These are phyloP conservation scores for Porphyrellus cyaneotinctus DNA, from an alignment of 768 basidiomycete genomes.

Conservation along the genomic window DNA sequence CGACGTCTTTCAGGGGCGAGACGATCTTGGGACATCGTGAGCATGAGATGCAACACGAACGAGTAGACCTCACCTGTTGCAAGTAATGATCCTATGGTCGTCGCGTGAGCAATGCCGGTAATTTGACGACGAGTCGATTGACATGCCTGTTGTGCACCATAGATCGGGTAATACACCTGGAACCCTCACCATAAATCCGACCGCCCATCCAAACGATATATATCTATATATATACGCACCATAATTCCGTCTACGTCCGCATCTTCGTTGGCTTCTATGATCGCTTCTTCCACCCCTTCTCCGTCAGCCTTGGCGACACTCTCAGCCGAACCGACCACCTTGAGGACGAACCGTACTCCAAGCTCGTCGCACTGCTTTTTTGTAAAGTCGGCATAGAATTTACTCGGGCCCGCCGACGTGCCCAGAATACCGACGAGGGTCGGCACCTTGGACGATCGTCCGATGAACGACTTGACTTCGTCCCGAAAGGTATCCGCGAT, in stretches of 20 bases:
- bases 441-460: conserved; percentile 42
- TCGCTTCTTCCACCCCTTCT: conserved; percentile 93
- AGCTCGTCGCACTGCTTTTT: conserved; percentile 84
- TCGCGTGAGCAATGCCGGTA: conserved; percentile 3
- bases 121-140: not conserved
- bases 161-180: conserved; percentile 95
- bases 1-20: conserved; percentile 95
- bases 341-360: conserved; percentile 83
- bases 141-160: conserved; percentile 79
- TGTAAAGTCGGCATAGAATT: conserved; percentile 86
- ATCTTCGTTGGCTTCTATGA: conserved; percentile 93
- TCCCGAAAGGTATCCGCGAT: conserved; percentile 68
- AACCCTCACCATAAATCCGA: not conserved
- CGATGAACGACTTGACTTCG: conserved; percentile 55
- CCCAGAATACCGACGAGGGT: conserved; percentile 90
- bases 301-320: conserved; percentile 51
- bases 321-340: conserved; percentile 50
- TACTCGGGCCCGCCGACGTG: conserved; percentile 76
- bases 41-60: not conserved
- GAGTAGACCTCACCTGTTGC: conserved; percentile 62
- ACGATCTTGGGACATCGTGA: conserved; percentile 56
- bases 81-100: conserved; percentile 82
- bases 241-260: conserved; percentile 85
- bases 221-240: conserved; percentile 53
- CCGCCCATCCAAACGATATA: not conserved